Evolutionary conservation across 2,329 filamentous ascomycete species (phyloP).

Genomic region (Cladosporium colombiae): DNA sequence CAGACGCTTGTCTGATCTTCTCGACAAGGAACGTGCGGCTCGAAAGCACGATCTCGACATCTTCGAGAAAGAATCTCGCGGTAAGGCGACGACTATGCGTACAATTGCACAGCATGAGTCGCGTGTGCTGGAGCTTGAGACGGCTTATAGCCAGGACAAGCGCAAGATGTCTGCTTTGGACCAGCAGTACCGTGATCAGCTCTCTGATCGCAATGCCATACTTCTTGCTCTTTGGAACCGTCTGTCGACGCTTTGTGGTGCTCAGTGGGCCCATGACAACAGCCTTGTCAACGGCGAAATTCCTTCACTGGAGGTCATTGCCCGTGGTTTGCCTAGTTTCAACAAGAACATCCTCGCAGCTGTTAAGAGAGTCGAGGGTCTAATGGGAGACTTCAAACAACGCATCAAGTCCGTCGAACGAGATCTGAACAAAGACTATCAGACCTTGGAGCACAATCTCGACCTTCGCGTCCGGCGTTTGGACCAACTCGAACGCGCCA

Average conservation of each 20-base stretch:
- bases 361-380: conserved; percentile 80
- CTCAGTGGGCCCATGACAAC: conserved; percentile 89
- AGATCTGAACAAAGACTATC: conserved; percentile 88
- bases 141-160: conserved; percentile 73
- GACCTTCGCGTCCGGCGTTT: conserved; percentile 80
- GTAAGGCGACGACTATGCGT: conserved; percentile 81
- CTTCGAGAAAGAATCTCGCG: conserved; percentile 85
- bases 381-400: conserved; percentile 74
- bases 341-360: conserved; percentile 85
- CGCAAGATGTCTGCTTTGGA: conserved; percentile 76
- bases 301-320: conserved; percentile 81
- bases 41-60: conserved; percentile 85
- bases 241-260: conserved; percentile 80
- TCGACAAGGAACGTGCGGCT: conserved; percentile 84
- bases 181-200: conserved; percentile 78
- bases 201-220: conserved; percentile 85
- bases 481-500: conserved; percentile 79
- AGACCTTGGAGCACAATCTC: conserved; percentile 77
- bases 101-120: conserved; percentile 83
- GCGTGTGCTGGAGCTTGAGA: conserved; percentile 82
- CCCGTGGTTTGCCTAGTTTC: conserved; percentile 82
- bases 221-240: conserved; percentile 88
- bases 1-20: conserved; percentile 78
- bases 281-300: conserved; percentile 85
- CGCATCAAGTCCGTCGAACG: conserved; percentile 85